Base-by-base conservation (phyloP, 805 yeast genomes). In the Hermanozyma aechmeae region DNA sequence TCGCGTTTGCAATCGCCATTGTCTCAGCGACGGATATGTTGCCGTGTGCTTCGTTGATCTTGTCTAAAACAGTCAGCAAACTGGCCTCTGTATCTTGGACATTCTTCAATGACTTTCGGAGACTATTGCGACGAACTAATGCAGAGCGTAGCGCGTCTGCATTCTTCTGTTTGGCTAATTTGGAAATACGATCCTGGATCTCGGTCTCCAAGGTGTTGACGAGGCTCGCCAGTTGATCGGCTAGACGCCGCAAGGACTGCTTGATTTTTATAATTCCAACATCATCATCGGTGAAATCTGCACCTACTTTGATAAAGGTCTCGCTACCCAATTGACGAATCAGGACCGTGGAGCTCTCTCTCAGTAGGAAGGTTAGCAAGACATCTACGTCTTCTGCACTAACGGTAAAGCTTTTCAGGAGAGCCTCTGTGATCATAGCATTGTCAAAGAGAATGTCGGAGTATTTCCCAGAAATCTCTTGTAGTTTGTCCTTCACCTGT, bases 1-100 rank as follows among this genome's bases (percentile, higher is more conserved):
- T 45, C 3, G 32, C 29, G 4, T 54, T 32, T 11, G 63, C 49
- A 5, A 45, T 37, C 13, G 40, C 35, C 31, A 61, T 40, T 11
- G 56, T 50, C 12, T 43, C 37, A 28, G 42, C 44, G 4, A 58
- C 31, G 13, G 39, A 35, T 2, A 40, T 33, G 33, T 60, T 61
- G 12, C 48, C 31, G 16, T 42, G 43, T 2, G 65, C 58, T 11
- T 62, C 61, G 35, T 61, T 50, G 12, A 62, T 58, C 35, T 57
- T 58, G 15, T 37, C 27, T 18, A 59, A 28, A 2, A 60, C 40
- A 11, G 35, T 25, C 2, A 31, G 31, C 20, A 62, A 38, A 25
- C 57, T 53, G 12, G 30, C 28, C 13, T 41, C 39, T 3, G 50
- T 32, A 5, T 17, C 32, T 3, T 34, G 27, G 0, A 50, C 39